Base-by-base conservation (phyloP, 495 filamentous ascomycete species). In the Hypoxylon fuscum region DNA sequence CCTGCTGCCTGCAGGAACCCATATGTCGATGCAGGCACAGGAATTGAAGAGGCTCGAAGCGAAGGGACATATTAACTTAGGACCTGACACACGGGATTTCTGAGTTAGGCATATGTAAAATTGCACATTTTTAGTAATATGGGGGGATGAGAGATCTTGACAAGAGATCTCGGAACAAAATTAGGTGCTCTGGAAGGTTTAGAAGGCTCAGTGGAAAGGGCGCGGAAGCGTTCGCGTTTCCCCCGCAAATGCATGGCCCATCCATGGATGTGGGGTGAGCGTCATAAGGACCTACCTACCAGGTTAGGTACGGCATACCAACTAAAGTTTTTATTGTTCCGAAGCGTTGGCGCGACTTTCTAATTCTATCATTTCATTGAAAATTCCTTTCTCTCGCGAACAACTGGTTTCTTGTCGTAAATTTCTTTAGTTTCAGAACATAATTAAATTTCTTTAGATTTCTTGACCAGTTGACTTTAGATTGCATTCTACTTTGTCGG, bases 241-340 rank as follows among this genome's bases (percentile, higher is more conserved):
- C 62, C 55, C 55, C 55, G 50, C 55, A 65, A 46, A 51, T 4
- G 25, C 25, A 27, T 8, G 25, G 25, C n/a, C n/a, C n/a, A 54
- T 38, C 48, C 55, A 65, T 55, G 50, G 35, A 50, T 44, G 61
- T 59, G 55, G 55, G 53, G 43, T 51, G 37, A 45, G 43, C 54
- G 62, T 65, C 62, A 65, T 60, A 44, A 25, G 47, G 12, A 46
- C n/a, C n/a, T n/a, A n/a, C n/a, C n/a, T n/a, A n/a, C n/a, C 49
- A 62, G 4, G 25, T 12, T 42, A 32, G 18, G 12, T 37, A 40
- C n/a, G n/a, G n/a, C n/a, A n/a, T n/a, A 42, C 21, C 15, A 7
- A 25, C 25, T 40, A 40, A 52, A 29, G 23, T n/a, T 59, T 59
- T 59, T 53, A 34, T 54, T 45, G 56, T 60, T 60, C 50, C 51